Evolutionary conservation across 306 rosid genomes (phyloP).

Genomic region (Corylus heterophylla): DNA sequence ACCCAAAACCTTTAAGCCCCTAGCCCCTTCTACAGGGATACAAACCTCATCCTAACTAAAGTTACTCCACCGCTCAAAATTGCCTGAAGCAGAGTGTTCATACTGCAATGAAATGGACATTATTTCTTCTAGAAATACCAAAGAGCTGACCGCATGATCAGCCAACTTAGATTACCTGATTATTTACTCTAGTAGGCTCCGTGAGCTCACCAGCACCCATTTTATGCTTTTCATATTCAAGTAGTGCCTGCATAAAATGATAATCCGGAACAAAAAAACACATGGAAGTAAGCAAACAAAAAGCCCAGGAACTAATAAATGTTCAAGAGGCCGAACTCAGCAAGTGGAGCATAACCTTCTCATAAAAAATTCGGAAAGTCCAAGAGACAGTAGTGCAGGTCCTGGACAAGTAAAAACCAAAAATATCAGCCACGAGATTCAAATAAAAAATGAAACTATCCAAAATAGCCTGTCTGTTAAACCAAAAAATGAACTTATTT

Average conservation of each 20-base stretch:
- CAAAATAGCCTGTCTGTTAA: neutral
- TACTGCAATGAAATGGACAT: neutral
- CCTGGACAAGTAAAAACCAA: conserved; percentile 44
- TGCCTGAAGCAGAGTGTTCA: neutral
- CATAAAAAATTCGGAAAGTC: conserved; percentile 96
- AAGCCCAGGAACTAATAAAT: neutral
- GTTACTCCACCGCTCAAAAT: conserved; percentile 1
- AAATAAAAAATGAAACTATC: neutral
- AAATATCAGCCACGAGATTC: conserved; percentile 12
- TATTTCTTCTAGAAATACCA: neutral
- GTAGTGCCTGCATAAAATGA: conserved; percentile 70
- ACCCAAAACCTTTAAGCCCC: neutral
- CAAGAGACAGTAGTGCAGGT: conserved; percentile 98
- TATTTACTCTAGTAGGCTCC: conserved; percentile 66
- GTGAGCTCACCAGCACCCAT: conserved; percentile 73
- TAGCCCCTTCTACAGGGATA: neutral
- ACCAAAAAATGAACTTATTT: neutral
- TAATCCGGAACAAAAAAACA: neutral
- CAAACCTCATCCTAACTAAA: neutral
- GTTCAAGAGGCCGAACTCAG: neutral
- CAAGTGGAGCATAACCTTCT: conserved; percentile 61
- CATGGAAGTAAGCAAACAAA: neutral
- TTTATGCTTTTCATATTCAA: conserved; percentile 94
- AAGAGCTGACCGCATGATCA: neutral
- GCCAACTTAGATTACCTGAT: conserved; percentile 53